Evolutionary conservation across 257 asterid species (phyloP).

Genomic region (Cordia subcordata): DNA sequence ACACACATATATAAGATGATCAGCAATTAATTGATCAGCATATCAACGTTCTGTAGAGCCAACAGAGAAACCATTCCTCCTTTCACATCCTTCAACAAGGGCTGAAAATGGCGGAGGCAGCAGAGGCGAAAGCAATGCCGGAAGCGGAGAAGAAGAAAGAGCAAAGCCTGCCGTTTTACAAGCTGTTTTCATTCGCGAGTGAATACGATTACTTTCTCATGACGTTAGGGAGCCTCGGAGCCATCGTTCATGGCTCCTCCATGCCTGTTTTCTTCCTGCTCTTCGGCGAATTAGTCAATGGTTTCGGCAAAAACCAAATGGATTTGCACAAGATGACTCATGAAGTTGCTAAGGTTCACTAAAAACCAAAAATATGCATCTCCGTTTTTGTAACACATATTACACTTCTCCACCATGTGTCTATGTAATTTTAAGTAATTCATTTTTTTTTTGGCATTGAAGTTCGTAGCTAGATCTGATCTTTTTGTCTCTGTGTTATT

Average conservation of each 20-base stretch:
- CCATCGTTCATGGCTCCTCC: conserved; percentile 86
- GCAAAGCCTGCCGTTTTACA: conserved; percentile 39
- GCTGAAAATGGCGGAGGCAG: conserved; percentile 35
- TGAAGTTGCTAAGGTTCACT: conserved; percentile 31
- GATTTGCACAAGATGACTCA: conserved; percentile 55
- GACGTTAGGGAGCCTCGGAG: conserved; percentile 55
- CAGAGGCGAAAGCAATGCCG: conserved; percentile 34
- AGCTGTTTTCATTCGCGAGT: conserved; percentile 43
- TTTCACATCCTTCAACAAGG: not conserved
- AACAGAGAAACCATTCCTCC: too few relatives aligned
- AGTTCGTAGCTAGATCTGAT: conserved; percentile 49
- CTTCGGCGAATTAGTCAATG: conserved; percentile 94
- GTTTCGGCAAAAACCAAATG: conserved; percentile 88
- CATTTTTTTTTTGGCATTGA: not conserved
- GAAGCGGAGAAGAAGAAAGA: conserved; percentile 51
- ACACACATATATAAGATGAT: not conserved
- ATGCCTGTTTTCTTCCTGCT: conserved; percentile 97
- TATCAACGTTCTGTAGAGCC: too few relatives aligned
- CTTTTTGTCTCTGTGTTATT: not conserved
- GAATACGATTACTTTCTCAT: conserved; percentile 33
- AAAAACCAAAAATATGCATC: not conserved
- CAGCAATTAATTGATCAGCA: not conserved
- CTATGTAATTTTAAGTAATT: not conserved
- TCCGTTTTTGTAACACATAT: not conserved
- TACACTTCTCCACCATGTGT: not conserved